Conservation (phyloP, 176 grass and related monocot species). For the Bothriochloa decipiens region DNA sequence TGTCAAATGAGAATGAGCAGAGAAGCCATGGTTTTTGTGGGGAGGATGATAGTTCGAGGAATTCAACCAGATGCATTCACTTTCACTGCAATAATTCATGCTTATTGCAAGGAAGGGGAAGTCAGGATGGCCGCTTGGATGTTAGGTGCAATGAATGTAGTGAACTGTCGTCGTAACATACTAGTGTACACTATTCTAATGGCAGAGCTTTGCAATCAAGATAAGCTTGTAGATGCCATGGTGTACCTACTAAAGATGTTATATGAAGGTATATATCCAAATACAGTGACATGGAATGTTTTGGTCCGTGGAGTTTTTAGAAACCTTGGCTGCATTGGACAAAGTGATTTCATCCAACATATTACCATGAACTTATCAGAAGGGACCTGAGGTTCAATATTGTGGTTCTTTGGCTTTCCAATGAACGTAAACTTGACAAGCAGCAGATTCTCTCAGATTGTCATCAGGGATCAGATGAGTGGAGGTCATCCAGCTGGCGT, state of each 20-base stretch:
- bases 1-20: slow-evolving; percentile 54
- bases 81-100: slow-evolving; percentile 69
- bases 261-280: slow-evolving; percentile 77
- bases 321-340: slow-evolving; percentile 30
- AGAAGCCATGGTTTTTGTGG: slow-evolving; percentile 60
- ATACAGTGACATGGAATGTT: slow-evolving; percentile 78
- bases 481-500: background rate
- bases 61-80: slow-evolving; percentile 70
- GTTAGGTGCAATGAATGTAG: slow-evolving; percentile 53
- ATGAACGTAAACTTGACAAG: slow-evolving; percentile 10
- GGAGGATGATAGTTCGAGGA: slow-evolving; percentile 69
- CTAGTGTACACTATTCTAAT: slow-evolving; percentile 75
- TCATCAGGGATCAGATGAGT: background rate
- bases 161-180: slow-evolving; percentile 56
- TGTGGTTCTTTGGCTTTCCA: slow-evolving; percentile 20
- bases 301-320: slow-evolving; percentile 60
- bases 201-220: slow-evolving; percentile 66
- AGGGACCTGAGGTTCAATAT: background rate
- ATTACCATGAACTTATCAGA: slow-evolving; percentile 45
- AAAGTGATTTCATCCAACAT: slow-evolving; percentile 48
- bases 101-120: slow-evolving; percentile 74
- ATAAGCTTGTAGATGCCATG: slow-evolving; percentile 70
- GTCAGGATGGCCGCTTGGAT: slow-evolving; percentile 59
- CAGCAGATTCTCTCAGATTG: slow-evolving; percentile 11
- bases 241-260: slow-evolving; percentile 84